Evolutionary conservation across 1,284 basidiomycete genomes (phyloP), one percentile per base, ranked within the genome.

Genomic region (Moesziomyces aphidis): DNA sequence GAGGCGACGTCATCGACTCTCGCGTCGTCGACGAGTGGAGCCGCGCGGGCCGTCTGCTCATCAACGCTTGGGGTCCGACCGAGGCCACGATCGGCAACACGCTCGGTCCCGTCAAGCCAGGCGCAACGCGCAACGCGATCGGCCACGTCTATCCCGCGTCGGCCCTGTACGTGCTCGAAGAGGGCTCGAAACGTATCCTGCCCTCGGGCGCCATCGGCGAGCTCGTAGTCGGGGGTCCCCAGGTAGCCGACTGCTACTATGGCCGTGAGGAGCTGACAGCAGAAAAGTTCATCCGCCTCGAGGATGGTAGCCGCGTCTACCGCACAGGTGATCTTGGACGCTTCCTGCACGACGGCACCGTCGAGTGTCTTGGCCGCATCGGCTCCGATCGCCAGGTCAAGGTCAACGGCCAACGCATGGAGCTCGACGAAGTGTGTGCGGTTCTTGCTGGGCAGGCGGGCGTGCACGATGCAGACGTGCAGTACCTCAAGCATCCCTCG

Each of bases 31-130:
- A 75, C 11, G 70, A 72, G 11, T 84, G 82, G 82, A 76, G 68
- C 47, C 50, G 74, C 26, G 66, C 69, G 13, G 68, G 75, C n/a
- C 69, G 76, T 17, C 54, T 64, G 3, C 73, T 84, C 36, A 75
- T 83, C 72, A 84, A 84, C 53, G 83, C 83, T 0, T 84, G 81
- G 73, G 83, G 83, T 1, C 83, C 83, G 0, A 84, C 83, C 1
- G 83, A 84, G 50, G 75, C 79, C 11, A 82, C 81, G 26, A 83
- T 84, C 50, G 83, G 83, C 31, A 82, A 82, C 50, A 83, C 81
- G n/a, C 71, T 84, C 1, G 82, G 83, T 4, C 74, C 71, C 50
- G 74, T 83, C 53, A 60, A 67, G 39, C 48, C 57, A 0, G 53
- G 60, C 13, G 64, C 75, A 0, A 76, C 76, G 4, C 64, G 83